Evolutionary conservation across 768 basidiomycete species (phyloP).

Genomic region (Leucosporidium scottii): DNA sequence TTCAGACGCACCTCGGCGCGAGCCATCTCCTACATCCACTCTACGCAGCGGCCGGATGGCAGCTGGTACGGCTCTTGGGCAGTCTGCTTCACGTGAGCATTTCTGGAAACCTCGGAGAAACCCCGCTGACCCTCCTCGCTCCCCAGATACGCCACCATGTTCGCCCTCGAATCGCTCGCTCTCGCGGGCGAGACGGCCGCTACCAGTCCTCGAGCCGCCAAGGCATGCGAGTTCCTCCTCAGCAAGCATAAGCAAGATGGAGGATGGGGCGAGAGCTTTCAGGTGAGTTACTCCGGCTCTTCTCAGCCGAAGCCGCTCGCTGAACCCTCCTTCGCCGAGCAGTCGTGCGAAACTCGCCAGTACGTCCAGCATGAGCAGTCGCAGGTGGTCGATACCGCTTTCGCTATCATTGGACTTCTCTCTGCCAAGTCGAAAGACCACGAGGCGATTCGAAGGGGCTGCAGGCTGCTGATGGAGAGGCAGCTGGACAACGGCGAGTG

Average conservation of each 20-base stretch:
- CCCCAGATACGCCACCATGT: slow-evolving; percentile 96
- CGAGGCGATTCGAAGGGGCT: slow-evolving; percentile 70
- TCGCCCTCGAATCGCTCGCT: slow-evolving; percentile 82
- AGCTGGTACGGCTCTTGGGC: slow-evolving; percentile 97
- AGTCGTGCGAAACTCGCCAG: slow-evolving; percentile 26
- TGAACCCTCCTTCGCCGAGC: neutral
- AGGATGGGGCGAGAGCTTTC: slow-evolving; percentile 98
- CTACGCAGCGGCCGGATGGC: slow-evolving; percentile 70
- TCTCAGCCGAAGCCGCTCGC: neutral
- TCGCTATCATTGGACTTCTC: slow-evolving; percentile 77
- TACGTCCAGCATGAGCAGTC: slow-evolving; percentile 25
- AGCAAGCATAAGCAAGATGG: slow-evolving; percentile 79
- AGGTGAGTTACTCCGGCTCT: slow-evolving; percentile 50
- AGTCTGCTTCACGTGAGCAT: slow-evolving; percentile 44
- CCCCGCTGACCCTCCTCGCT: slow-evolving; percentile 44
- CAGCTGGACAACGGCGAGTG: slow-evolving; percentile 89
- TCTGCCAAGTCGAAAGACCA: slow-evolving; percentile 76
- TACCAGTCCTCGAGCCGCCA: slow-evolving; percentile 59
- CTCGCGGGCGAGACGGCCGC: slow-evolving; percentile 82
- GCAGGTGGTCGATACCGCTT: slow-evolving; percentile 30
- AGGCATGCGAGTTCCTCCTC: slow-evolving; percentile 78
- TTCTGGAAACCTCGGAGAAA: neutral
- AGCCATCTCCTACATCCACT: slow-evolving; percentile 76
- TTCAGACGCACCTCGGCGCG: slow-evolving; percentile 49
- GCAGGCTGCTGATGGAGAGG: slow-evolving; percentile 76